Evolutionary conservation across 2,329 filamentous ascomycete species (phyloP), one percentile per base, ranked within the genome.

Genomic region (Fusarium sarcochroum): DNA sequence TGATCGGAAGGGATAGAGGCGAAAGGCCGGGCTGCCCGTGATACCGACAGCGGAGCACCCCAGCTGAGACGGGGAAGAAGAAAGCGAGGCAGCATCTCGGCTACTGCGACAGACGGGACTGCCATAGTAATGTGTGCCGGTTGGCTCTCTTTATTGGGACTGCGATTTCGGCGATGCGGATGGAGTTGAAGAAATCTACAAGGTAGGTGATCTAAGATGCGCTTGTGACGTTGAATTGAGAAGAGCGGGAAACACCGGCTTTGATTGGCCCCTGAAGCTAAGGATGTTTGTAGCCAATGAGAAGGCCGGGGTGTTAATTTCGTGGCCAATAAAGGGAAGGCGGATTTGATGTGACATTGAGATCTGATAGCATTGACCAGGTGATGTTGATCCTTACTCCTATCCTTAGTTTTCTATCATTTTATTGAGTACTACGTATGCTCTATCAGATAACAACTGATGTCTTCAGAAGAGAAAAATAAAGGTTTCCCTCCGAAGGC

Each of bases 11-110:
- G 44, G 57, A 52, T 35, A 41, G 68, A 63, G 45, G 65, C 60
- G 17, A 71, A 66, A 20, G 71, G 71, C 41, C 57, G 69, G 18
- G 70, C 64, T 25, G 66, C 63, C 59, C 60, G 72, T 52, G 70
- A 76, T 44, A 67, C 71, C 55, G 71, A 71, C 49, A 54, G 70
- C 59, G 66, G 77, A 69, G 76, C 74, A 66, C 58, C 71, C 86
- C 86, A 88, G 79, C 86, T 89, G 20, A 88, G 78, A 21, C 83
- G 82, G 5, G 86, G 86, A 17, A 88, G 83, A 14, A 88, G 79
- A 63, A 88, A 88, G 30, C 82, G 80, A 18, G 86, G 86, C 11
- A 87, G 73, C 37, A 81, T 76, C 58, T 84, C 82, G 3, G 77
- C 73, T 11, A 80, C 74, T 54, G 70, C 61, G 50, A 70, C 47